Base-by-base conservation (phyloP, 1,284 basidiomycete genomes). In the Irpex lacteus region DNA sequence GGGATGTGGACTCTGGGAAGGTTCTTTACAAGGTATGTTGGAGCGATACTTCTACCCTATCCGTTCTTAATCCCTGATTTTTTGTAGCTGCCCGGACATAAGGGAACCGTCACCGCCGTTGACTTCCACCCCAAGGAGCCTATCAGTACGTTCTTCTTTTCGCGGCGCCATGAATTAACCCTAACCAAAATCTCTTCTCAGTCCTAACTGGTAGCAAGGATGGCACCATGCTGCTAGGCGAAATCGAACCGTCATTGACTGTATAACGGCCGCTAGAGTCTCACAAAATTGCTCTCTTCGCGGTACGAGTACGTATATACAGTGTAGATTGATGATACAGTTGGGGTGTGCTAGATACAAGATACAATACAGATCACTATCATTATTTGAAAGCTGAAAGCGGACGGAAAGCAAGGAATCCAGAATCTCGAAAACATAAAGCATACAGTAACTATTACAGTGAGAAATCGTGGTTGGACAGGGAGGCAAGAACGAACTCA, bases 111-210 rank as follows among this genome's bases (percentile, higher is more conserved):
- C 6, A 95, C 92, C 0, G 81, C 90, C 13, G 94, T 95, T 0
- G 95, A 95, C 72, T 95, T 95, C 80, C 94, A 96, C 73, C 92
- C 93, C 15, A 93, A 89, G 74, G 96, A 98, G 73, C 96, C 95
- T 15, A 96, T 98, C 75, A 87, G 93, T 91, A 75, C 68, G 87
- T 80, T 63, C 50, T 13, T 58, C 21, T 53, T 13, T 13, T 40
- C 18, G 21, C 18, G 21, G n/a, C 54, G 57, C 18, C 57, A 19
- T 2, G 38, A 58, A 15, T 36, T 64, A 32, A 60, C 34, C 65
- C 54, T 65, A 7, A 19, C 50, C 32, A 34, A 65, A 53, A 11
- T 60, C 38, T 47, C 65, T 53, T 5, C 62, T 26, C 62, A 92
- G 90, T 95, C 67, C 81, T 96, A 60, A 95, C 94, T 1, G 89